Conservation (phyloP, 208 protist genomes). For the Leishmania tarentolae region DNA sequence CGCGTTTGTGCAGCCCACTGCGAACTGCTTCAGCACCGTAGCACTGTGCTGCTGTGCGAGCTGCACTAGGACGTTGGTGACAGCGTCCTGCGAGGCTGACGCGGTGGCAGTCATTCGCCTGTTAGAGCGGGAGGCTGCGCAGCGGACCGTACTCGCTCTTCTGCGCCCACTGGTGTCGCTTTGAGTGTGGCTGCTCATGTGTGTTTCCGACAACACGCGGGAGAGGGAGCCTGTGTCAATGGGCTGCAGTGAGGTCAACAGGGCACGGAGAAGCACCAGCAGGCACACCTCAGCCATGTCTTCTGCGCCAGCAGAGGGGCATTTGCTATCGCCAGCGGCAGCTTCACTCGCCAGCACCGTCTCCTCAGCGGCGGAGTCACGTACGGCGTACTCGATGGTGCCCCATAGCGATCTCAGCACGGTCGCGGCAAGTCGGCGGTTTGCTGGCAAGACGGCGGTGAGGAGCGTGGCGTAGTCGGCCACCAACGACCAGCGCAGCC, state of each 20-base stretch:
- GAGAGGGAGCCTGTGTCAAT: not conserved
- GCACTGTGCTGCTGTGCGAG: slow-evolving; percentile 19
- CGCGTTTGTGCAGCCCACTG: not conserved
- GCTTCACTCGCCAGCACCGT: not conserved
- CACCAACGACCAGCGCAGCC: slow-evolving; percentile 20
- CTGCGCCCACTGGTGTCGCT: not conserved
- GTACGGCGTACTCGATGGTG: slow-evolving; percentile 22
- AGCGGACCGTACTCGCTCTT: not conserved
- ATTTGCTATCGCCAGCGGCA: not conserved
- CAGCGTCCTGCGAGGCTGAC: slow-evolving; percentile 3
- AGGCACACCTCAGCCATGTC: slow-evolving; percentile 15
- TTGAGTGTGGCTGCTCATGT: not conserved
- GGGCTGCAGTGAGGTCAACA: slow-evolving; percentile 11
- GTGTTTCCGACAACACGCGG: not conserved
- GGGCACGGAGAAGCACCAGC: slow-evolving; percentile 17
- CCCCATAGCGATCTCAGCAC: slow-evolving; percentile 21
- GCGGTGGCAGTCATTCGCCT: not conserved
- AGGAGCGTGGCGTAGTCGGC: slow-evolving; percentile 20
- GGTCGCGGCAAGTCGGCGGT: slow-evolving; percentile 9
- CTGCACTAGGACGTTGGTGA: slow-evolving; percentile 8
- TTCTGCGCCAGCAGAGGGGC: not conserved
- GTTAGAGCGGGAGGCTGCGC: not conserved
- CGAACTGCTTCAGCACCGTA: slow-evolving; percentile 4
- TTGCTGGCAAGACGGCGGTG: slow-evolving; percentile 14
- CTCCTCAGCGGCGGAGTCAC: slow-evolving; percentile 10